Base-by-base conservation (phyloP, 352 stramenopile genomes). In the Salisapilia sapeloensis region DNA sequence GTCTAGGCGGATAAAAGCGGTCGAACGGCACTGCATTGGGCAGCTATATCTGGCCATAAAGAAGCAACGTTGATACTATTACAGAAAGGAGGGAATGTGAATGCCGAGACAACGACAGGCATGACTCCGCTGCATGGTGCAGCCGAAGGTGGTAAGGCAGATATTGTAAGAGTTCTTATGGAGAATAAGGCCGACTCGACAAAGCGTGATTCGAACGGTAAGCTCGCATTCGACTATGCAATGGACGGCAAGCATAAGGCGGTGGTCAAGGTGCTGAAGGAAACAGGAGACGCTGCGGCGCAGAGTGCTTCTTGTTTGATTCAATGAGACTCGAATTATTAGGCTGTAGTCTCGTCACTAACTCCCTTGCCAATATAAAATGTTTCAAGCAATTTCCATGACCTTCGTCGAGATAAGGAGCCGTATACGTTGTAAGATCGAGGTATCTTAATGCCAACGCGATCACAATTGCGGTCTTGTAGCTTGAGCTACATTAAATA, bases 201-300 rank as follows among this genome's bases (percentile, higher is more conserved):
- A 26, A 81, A 85, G 48, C 89, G 91, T 41, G 83, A 96, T 45
- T 52, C 69, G 8, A 87, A 90, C 33, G 84, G 72, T 14, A 96
- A 96, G 45, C 76, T 89, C 15, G 54, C 84, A 19, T 95, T 92
- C 40, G 82, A 96, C 42, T 82, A 94, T 37, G 83, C 84, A 16
- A 86, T 93, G 56, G 79, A 84, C 35, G 78, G 81, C 40, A 93
- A 95, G 35, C 80, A 95, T 59, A 94, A 90, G 42, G 69, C 74
- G 26, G 76, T 93, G 17, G 62, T 90, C 40, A 93, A 94, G 55
- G 75, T 85, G 29, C 54, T 93, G 42, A 94, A 94, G 62, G 83
- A 96, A 52, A 87, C 92, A 60, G 84, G 84, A 17, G 84, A 95
- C 41, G 75, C 77, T 9, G 71, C 74, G 14, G 71, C 74, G 13